A percentile compares a stretch with the other conserved stretches of the same genome.
Evolutionary conservation across 345 rosid species (phyloP).

Genomic region (Gossypioides kirkii): DNA sequence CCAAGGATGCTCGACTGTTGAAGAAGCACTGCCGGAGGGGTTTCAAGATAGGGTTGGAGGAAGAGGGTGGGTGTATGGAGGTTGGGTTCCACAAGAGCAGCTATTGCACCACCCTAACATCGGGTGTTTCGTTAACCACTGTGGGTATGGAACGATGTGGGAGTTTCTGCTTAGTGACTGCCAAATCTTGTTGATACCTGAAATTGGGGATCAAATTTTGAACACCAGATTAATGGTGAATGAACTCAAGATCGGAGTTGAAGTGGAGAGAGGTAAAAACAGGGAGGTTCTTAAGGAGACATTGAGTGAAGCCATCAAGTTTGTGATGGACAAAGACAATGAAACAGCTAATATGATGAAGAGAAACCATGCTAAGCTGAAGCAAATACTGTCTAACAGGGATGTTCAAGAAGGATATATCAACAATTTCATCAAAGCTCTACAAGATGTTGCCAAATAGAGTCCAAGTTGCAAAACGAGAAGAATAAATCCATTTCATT

Average conservation of each 20-base stretch:
- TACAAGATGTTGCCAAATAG: not conserved
- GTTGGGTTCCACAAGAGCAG: conserved; percentile 33
- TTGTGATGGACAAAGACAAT: conserved; percentile 31
- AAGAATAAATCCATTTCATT: not conserved
- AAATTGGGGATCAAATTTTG: conserved; percentile 37
- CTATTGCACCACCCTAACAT: conserved; percentile 32
- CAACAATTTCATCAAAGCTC: conserved; percentile 2
- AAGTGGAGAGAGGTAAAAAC: conserved; percentile 29
- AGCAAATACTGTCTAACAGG: conserved; percentile 1
- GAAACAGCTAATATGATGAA: conserved; percentile 13
- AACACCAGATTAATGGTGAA: conserved; percentile 33
- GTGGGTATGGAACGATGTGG: conserved; percentile 45
- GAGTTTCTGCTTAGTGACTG: conserved; percentile 36
- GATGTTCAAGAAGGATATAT: conserved; percentile 5
- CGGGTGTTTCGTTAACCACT: conserved; percentile 38
- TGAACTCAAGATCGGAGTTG: conserved; percentile 40
- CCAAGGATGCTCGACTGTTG: conserved; percentile 23
- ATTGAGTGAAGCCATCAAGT: conserved; percentile 22
- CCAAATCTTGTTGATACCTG: conserved; percentile 37
- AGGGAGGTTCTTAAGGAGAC: conserved; percentile 30
- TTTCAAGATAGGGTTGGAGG: conserved; percentile 32
- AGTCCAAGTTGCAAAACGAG: not conserved
- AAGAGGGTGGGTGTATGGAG: conserved; percentile 33
- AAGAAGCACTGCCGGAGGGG: conserved; percentile 41
- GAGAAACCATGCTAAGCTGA: conserved; percentile 24